phyloP scores from a whole-genome alignment of 2,329 filamentous ascomycete species.

The Ceratocystis huliohia region DNA sequence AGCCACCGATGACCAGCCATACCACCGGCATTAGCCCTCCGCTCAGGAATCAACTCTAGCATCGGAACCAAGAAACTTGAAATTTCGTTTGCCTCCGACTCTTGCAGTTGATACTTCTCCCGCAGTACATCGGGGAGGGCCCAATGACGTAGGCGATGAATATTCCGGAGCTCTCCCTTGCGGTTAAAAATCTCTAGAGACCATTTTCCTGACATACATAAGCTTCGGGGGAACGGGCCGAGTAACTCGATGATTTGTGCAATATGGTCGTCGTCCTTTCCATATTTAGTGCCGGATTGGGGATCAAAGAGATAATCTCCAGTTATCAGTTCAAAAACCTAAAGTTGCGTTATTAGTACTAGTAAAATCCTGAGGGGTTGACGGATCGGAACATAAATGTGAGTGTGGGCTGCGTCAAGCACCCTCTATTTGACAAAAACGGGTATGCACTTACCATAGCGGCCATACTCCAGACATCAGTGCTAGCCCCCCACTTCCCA shows the following conservation, averaged over 20 bases:
- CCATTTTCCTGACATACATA: slow-evolving; percentile 92
- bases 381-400: not conserved
- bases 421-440: not conserved
- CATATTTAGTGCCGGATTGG: slow-evolving; percentile 96
- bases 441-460: slow-evolving; percentile 63
- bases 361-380: too few species aligned
- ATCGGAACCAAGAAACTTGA: slow-evolving; percentile 77
- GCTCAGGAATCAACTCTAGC: slow-evolving; percentile 78
- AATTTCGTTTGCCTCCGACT: slow-evolving; percentile 65
- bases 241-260: slow-evolving; percentile 97
- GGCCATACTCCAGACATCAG: slow-evolving; percentile 99
- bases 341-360: too few species aligned
- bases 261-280: slow-evolving; percentile 98
- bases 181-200: slow-evolving; percentile 97
- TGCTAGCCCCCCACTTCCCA: slow-evolving; percentile 97
- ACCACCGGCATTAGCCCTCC: slow-evolving; percentile 85
- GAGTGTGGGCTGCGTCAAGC: not conserved
- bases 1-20: slow-evolving; percentile 82
- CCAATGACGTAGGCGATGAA: slow-evolving; percentile 93
- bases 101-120: slow-evolving; percentile 92
- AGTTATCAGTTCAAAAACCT: slow-evolving; percentile 96
- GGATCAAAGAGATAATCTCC: slow-evolving; percentile 98
- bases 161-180: slow-evolving; percentile 93
- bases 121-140: slow-evolving; percentile 80
- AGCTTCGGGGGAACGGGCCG: slow-evolving; percentile 80